phyloP scores from a whole-genome alignment of 2,329 filamentous ascomycete genomes.

The Lecanicillium sp. region DNA sequence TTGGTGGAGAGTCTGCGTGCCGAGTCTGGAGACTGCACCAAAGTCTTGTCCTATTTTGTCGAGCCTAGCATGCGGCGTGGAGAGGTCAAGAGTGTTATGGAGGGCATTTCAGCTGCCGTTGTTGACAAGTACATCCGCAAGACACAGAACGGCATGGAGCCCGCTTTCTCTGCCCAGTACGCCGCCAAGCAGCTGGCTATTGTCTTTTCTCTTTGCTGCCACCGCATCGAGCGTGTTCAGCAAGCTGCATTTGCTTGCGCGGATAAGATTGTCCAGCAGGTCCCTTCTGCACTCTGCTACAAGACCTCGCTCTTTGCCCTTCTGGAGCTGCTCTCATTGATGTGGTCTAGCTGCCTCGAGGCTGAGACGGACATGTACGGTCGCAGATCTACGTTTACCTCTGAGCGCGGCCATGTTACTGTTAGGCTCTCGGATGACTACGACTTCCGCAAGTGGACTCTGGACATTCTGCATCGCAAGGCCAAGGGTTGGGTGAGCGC shows the following conservation, averaged over 20 bases:
- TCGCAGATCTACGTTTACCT: conserved; percentile 75
- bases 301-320: conserved; percentile 86
- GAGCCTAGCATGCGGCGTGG: conserved; percentile 72
- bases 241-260: conserved; percentile 78
- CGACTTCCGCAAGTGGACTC: conserved; percentile 68
- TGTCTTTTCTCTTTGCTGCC: conserved; percentile 85
- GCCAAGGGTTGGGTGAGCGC: conserved; percentile 75
- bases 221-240: conserved; percentile 87
- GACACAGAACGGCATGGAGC: conserved; percentile 63
- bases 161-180: conserved; percentile 83
- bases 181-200: conserved; percentile 81
- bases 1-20: conserved; percentile 85
- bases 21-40: conserved; percentile 81
- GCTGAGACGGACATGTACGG: conserved; percentile 91
- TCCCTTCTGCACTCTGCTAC: conserved; percentile 87
- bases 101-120: conserved; percentile 58
- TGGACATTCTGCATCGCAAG: conserved; percentile 69
- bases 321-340: conserved; percentile 82
- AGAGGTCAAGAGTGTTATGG: conserved; percentile 60
- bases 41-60: conserved; percentile 86
- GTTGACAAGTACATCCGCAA: conserved; percentile 74
- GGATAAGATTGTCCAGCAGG: conserved; percentile 74
- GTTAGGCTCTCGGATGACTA: conserved; percentile 95
- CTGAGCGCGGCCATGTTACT: conserved; percentile 67
- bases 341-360: conserved; percentile 94